phyloP scores from a whole-genome alignment of 78 protist genomes.

The Isochrysis galbana region DNA sequence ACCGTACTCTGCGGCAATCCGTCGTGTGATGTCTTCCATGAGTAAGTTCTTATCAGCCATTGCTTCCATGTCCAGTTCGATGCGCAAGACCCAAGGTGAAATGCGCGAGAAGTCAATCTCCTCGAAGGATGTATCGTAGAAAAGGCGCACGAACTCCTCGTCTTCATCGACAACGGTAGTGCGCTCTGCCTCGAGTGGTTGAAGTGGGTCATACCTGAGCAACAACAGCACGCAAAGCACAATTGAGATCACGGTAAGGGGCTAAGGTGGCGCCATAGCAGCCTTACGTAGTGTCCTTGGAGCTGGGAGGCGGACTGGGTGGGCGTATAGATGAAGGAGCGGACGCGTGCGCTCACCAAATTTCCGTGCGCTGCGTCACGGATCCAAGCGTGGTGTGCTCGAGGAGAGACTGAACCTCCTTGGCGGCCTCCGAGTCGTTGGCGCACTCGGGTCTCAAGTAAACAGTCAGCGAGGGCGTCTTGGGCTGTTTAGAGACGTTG shows the following conservation, averaged over 20 bases:
- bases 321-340: no score
- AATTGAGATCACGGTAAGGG: no score
- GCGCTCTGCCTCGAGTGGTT: neutral
- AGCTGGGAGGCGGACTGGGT: no score
- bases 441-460: neutral
- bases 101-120: neutral
- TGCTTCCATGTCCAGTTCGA: constrained; percentile 73
- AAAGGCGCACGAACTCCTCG: constrained; percentile 63
- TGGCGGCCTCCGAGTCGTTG: constrained; percentile 11
- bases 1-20: constrained; percentile 61
- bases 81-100: constrained; percentile 87
- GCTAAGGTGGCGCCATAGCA: no score
- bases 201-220: constrained; percentile 96
- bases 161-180: constrained; percentile 83
- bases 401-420: constrained; percentile 37
- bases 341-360: no score
- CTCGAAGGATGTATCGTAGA: constrained; percentile 66
- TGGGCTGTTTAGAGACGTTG: constrained; percentile 86
- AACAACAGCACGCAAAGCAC: no score
- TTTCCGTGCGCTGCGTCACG: constrained; percentile 76
- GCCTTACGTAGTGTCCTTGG: no score
- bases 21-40: constrained; percentile 66
- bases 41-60: constrained; percentile 70
- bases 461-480: constrained; percentile 90
- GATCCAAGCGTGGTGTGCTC: constrained; percentile 83